Evolutionary conservation across 2,329 filamentous ascomycete species (phyloP).

Genomic region (Coniochaeta sp.): DNA sequence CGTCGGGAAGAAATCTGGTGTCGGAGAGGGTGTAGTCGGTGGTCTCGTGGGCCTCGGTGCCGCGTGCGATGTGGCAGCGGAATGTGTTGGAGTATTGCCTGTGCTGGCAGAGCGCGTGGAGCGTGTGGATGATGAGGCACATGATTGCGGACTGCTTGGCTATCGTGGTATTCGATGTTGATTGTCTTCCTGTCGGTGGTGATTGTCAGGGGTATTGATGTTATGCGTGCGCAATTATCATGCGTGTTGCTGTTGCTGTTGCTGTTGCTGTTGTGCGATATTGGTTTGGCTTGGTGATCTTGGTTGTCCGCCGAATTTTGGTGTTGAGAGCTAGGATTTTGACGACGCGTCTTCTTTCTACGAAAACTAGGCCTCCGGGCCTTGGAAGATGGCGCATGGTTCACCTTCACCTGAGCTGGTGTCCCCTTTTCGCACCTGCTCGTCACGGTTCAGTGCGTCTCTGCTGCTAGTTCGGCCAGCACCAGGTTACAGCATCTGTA

Average conservation of each 20-base stretch:
- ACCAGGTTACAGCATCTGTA: background rate
- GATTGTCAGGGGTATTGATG: background rate
- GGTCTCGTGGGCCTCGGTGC: slow-evolving; percentile 11
- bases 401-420: background rate
- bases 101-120: slow-evolving; percentile 20
- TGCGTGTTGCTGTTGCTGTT: too few relatives aligned
- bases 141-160: slow-evolving; percentile 11
- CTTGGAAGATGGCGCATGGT: background rate
- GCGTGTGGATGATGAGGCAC: slow-evolving; percentile 24
- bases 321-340: background rate
- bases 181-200: background rate
- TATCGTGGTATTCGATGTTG: background rate
- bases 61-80: slow-evolving; percentile 18
- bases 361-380: background rate
- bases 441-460: background rate
- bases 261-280: background rate
- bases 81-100: slow-evolving; percentile 26
- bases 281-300: background rate
- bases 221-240: background rate
- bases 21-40: slow-evolving; percentile 12
- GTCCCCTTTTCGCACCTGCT: background rate
- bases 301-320: background rate
- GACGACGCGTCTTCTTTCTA: background rate
- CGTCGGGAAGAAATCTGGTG: slow-evolving; percentile 10
- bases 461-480: background rate